Evolutionary conservation across 306 rosid species (phyloP).

Genomic region (Prunus mira): DNA sequence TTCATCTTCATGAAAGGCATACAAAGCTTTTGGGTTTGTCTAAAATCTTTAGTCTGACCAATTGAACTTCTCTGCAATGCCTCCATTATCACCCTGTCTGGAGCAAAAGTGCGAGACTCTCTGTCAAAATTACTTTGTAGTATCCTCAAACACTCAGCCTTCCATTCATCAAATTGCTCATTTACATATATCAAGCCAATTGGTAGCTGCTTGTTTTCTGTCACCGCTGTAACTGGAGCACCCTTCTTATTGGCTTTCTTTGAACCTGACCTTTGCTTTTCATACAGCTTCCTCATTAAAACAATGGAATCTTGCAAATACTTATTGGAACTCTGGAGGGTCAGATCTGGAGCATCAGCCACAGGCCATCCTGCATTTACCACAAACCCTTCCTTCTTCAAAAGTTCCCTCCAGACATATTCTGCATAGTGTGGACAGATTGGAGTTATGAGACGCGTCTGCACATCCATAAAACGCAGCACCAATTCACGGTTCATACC

Average conservation of each 20-base stretch:
- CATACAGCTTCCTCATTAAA: slow-evolving; percentile 81
- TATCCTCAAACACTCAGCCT: slow-evolving; percentile 74
- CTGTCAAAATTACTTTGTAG: slow-evolving; percentile 56
- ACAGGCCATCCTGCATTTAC: slow-evolving; percentile 85
- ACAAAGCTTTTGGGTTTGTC: slow-evolving; percentile 63
- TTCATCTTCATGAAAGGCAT: slow-evolving; percentile 88
- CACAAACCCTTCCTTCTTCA: slow-evolving; percentile 81
- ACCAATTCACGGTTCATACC: slow-evolving; percentile 73
- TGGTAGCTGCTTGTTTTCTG: slow-evolving; percentile 45
- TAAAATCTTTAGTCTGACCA: slow-evolving; percentile 56
- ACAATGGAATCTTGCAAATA: slow-evolving; percentile 82
- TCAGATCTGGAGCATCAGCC: slow-evolving; percentile 70
- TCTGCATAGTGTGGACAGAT: slow-evolving; percentile 94
- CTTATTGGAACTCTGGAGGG: slow-evolving; percentile 70
- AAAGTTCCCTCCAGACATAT: slow-evolving; percentile 72
- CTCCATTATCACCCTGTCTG: slow-evolving; percentile 53
- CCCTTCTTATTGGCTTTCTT: slow-evolving; percentile 61
- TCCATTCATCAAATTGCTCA: slow-evolving; percentile 83
- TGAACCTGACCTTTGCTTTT: slow-evolving; percentile 74
- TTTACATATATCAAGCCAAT: slow-evolving; percentile 68
- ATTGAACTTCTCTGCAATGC: slow-evolving; percentile 58
- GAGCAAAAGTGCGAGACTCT: slow-evolving; percentile 41
- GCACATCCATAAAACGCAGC: slow-evolving; percentile 84
- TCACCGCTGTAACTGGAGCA: slow-evolving; percentile 37
- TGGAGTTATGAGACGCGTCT: slow-evolving; percentile 84